phyloP scores from a whole-genome alignment of 2,329 filamentous ascomycete species.

The Calonectria hongkongensis region DNA sequence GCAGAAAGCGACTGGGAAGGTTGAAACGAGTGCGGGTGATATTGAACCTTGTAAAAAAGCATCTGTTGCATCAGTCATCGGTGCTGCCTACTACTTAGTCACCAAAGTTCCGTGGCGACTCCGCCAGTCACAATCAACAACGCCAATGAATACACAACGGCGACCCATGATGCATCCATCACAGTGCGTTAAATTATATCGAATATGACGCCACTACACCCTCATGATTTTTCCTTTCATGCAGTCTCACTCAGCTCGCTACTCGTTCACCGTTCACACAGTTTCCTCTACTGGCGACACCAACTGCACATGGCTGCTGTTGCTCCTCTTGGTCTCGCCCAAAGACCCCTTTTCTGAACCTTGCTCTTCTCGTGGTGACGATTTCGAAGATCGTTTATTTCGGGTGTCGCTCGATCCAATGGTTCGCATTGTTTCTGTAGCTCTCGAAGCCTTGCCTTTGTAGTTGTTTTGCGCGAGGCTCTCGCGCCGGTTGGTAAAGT shows the following conservation, averaged over 20 bases:
- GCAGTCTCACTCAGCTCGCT: not conserved
- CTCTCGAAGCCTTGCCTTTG: not conserved
- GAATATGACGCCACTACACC: constrained; percentile 11
- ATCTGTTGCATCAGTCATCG: not conserved
- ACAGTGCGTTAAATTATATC: constrained; percentile 17
- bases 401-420: not conserved
- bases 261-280: constrained; percentile 13
- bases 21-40: too few species aligned
- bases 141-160: constrained; percentile 1
- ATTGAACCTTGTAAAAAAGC: too few species aligned
- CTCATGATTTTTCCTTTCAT: not conserved
- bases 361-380: not conserved
- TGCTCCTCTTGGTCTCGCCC: constrained; percentile 7
- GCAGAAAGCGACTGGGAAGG: not conserved
- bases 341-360: not conserved
- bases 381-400: not conserved
- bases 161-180: constrained; percentile 11
- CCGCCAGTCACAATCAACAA: constrained; percentile 7
- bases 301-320: constrained; percentile 14
- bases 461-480: not conserved
- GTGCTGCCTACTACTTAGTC: not conserved
- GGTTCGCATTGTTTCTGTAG: constrained; percentile 16
- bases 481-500: not conserved
- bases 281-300: not conserved
- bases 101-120: not conserved